A percentile compares a stretch with the other conserved stretches of the same genome.
These are phyloP conservation scores for Neltuma alba DNA, from an alignment of 306 rosid genomes.

Conservation along the genomic window DNA sequence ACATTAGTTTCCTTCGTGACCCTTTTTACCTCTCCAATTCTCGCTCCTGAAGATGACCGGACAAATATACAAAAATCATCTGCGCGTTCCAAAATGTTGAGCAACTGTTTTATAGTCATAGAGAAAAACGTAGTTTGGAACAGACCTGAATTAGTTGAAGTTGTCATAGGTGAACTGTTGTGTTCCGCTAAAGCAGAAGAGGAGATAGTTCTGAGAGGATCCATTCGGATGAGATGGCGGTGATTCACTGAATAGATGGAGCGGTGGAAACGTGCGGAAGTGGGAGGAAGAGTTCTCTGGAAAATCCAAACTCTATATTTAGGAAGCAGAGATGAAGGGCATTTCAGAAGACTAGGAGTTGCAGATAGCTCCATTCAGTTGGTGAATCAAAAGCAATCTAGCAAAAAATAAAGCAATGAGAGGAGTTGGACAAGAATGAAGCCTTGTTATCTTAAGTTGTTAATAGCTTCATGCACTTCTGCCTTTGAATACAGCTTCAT, in stretches of 20 bases:
- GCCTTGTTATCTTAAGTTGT: not conserved
- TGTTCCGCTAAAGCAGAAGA: slow-evolving; percentile 47
- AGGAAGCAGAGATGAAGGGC: slow-evolving; percentile 38
- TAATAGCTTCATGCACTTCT: not conserved
- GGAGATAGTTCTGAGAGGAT: slow-evolving; percentile 35
- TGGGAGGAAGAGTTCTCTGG: slow-evolving; percentile 25
- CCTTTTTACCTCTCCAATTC: slow-evolving; percentile 89
- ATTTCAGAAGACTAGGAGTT: slow-evolving; percentile 45
- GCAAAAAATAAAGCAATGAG: not conserved
- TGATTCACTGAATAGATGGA: slow-evolving; percentile 35
- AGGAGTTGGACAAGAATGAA: not conserved
- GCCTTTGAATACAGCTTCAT: not conserved
- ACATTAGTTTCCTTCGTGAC: slow-evolving; percentile 88
- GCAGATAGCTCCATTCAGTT: slow-evolving; percentile 60
- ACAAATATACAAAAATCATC: slow-evolving; percentile 16
- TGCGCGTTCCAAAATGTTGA: slow-evolving; percentile 2
- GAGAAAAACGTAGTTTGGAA: not conserved
- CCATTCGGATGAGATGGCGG: slow-evolving; percentile 38
- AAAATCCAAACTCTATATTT: slow-evolving; percentile 51
- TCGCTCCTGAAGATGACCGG: slow-evolving; percentile 52
- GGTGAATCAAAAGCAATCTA: not conserved
- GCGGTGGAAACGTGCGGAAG: not conserved
- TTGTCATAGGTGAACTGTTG: slow-evolving; percentile 46
- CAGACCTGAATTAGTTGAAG: slow-evolving; percentile 54
- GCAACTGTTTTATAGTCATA: not conserved